phyloP scores from a whole-genome alignment of 2,329 filamentous ascomycete species.

The Alternaria angustiovoidea region DNA sequence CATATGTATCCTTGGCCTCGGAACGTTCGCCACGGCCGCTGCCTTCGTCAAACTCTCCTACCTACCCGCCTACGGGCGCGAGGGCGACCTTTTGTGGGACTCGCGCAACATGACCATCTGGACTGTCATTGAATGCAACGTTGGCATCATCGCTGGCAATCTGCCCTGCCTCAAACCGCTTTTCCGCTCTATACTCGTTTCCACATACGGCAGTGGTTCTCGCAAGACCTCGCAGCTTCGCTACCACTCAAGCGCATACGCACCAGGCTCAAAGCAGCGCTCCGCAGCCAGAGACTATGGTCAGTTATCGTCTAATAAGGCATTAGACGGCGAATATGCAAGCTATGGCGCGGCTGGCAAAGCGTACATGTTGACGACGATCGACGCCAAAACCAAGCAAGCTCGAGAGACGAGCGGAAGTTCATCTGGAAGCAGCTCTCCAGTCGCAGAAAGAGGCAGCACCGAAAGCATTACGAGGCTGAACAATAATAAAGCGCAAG shows the following conservation, averaged over 20 bases:
- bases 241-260: neutral
- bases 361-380: conserved; percentile 22
- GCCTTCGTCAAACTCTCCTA: conserved; percentile 53
- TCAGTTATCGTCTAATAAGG: conserved; percentile 10
- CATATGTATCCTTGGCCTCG: conserved; percentile 54
- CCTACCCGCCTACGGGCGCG: conserved; percentile 48
- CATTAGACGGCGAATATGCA: conserved; percentile 2
- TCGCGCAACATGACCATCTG: conserved; percentile 58
- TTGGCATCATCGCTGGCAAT: conserved; percentile 56
- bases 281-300: conserved; percentile 17
- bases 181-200: neutral
- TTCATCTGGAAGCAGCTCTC: neutral
- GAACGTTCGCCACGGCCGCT: conserved; percentile 56
- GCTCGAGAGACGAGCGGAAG: neutral
- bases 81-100: conserved; percentile 52
- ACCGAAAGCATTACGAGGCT: conserved; percentile 12
- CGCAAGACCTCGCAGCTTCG: neutral
- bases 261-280: conserved; percentile 40
- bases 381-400: conserved; percentile 2
- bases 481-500: neutral
- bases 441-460: neutral
- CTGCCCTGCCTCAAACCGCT: conserved; percentile 56
- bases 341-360: conserved; percentile 5
- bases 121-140: conserved; percentile 55
- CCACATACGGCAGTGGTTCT: neutral